Evolutionary conservation across 2,329 filamentous ascomycete genomes (phyloP).

Genomic region (Phyllosticta citribraziliensis): DNA sequence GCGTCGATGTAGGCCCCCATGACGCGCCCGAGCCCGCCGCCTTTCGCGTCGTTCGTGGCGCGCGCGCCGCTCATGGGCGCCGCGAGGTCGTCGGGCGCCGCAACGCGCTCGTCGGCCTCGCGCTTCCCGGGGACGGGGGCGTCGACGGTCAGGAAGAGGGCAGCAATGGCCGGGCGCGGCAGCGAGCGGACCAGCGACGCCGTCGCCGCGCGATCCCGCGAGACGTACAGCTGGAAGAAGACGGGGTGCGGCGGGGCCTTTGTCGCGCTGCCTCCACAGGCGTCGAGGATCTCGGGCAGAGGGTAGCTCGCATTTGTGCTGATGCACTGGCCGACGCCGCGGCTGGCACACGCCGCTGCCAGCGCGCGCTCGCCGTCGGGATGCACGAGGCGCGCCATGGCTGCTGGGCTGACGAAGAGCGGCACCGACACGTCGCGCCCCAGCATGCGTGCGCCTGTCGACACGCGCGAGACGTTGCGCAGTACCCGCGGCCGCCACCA

Average conservation of each 20-base stretch:
- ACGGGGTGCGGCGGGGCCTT: slow-evolving; percentile 21
- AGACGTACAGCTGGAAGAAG: slow-evolving; percentile 55
- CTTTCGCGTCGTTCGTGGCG: slow-evolving; percentile 44
- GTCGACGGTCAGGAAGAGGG: slow-evolving; percentile 51
- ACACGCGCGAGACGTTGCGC: slow-evolving; percentile 29
- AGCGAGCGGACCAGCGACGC: slow-evolving; percentile 40
- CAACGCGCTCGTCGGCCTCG: slow-evolving; percentile 37
- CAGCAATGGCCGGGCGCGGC: slow-evolving; percentile 33
- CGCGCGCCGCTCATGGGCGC: slow-evolving; percentile 42
- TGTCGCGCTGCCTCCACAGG: not conserved
- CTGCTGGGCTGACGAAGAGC: slow-evolving; percentile 28
- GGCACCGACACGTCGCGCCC: slow-evolving; percentile 22
- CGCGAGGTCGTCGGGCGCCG: slow-evolving; percentile 33
- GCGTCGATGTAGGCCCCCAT: slow-evolving; percentile 52
- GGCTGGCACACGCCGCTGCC: slow-evolving; percentile 17
- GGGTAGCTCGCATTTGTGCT: slow-evolving; percentile 21
- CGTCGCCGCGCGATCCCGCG: slow-evolving; percentile 44
- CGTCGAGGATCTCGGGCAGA: slow-evolving; percentile 16
- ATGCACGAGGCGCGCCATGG: slow-evolving; percentile 28
- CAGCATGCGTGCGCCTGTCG: slow-evolving; percentile 24
- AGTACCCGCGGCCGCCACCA: slow-evolving; percentile 39
- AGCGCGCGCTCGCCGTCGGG: slow-evolving; percentile 30
- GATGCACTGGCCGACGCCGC: slow-evolving; percentile 23
- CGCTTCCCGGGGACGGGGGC: slow-evolving; percentile 48
- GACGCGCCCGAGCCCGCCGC: slow-evolving; percentile 46